Conservation (phyloP, 2,329 filamentous ascomycete species). For the Aspergillus texensis region DNA sequence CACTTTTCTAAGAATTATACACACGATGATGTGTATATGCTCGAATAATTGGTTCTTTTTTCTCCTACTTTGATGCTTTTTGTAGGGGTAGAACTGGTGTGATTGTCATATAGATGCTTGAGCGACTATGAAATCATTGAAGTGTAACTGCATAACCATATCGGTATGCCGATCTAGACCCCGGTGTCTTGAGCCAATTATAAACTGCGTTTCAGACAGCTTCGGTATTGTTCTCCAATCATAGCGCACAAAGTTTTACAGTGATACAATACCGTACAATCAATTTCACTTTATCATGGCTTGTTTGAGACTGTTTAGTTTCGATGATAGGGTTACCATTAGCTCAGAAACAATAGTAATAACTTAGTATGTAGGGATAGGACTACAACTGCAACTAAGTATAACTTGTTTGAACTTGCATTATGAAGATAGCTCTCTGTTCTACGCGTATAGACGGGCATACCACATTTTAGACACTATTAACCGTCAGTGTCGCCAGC, state of each 20-base stretch:
- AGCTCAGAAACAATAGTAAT: background rate
- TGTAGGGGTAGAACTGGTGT: background rate
- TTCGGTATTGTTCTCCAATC: background rate
- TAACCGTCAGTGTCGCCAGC: conserved; percentile 1
- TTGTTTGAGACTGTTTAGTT: background rate
- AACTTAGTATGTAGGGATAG: background rate
- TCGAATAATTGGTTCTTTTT: background rate
- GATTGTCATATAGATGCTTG: background rate
- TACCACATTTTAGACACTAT: background rate
- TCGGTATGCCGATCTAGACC: background rate
- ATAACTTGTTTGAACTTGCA: background rate
- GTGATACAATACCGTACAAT: background rate
- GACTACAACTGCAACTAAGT: background rate
- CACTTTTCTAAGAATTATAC: background rate
- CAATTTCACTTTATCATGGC: background rate
- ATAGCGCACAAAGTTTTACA: background rate
- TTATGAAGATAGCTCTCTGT: background rate
- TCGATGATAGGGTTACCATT: no score
- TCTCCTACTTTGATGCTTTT: background rate
- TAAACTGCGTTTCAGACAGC: background rate
- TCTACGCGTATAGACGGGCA: background rate
- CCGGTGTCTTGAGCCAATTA: conserved; percentile 11
- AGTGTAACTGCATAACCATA: conserved; percentile 7
- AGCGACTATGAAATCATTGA: background rate
- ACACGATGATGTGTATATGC: background rate